Base-by-base conservation (phyloP, 768 basidiomycete species). In the Lactarius akahatsu region DNA sequence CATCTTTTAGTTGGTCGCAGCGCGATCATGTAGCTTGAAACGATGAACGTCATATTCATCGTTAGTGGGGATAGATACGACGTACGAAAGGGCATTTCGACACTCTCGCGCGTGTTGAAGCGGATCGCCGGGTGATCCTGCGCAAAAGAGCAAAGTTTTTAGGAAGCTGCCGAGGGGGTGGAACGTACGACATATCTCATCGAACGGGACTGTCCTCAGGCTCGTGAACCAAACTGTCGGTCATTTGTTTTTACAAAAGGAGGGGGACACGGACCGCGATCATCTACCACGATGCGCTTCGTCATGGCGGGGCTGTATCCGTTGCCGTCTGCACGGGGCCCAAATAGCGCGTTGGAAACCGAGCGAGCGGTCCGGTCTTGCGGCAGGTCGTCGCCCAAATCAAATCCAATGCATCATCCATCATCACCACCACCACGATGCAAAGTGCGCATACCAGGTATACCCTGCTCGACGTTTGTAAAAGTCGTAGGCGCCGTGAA, bases 21-120 rank as follows among this genome's bases (percentile, higher is more conserved):
- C 26, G 20, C 52, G 32, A 56, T 73, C 50, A 84, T 81, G 65
- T 86, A 83, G 13, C 82, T 83, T 83, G 52, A 50, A 50, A 13
- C 23, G 13, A 26, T 5, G 47, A 15, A 50, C 30, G 30, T 38
- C 38, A 13, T 38, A 38, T 38, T 13, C 11, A 9, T 38, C 36
- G 36, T 38, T 50, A 11, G 47, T 11, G 23, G 45, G 9, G n/a
- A 41, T 30, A 30, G 41, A 61, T 32, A 36, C 9, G 26, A 84
- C 91, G 74, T 71, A 92, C 94, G 80, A 81, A 99, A 99, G 0
- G 97, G 97, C 97, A 99, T 99, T 78, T 98, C 94, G 6, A 98
- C 93, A 52, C 90, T 91, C 76, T 99, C 97, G 71, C 86, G 88
- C 6, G 84, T 75, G 71, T 90, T 91, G 81, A 98, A 98, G 20